Percentiles rank a stretch among this genome's conserved stretches.
phyloP scores from a whole-genome alignment of 805 yeast genomes.

The Lachancea waltii region DNA sequence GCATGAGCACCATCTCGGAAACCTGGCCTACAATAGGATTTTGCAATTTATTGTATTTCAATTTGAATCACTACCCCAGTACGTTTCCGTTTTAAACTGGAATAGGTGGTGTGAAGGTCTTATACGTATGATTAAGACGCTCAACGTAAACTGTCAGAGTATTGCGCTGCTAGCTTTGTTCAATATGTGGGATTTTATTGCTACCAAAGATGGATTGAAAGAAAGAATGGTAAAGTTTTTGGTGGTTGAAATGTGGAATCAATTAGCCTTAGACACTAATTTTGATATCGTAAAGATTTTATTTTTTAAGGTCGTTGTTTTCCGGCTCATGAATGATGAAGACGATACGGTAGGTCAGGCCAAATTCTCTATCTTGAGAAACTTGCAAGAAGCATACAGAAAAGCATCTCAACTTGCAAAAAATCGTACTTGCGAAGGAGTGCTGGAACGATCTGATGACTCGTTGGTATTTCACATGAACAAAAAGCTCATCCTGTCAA shows the following conservation, averaged over 20 bases:
- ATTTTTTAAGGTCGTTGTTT: conserved; percentile 10
- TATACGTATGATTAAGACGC: conserved; percentile 22
- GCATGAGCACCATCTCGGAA: conserved; percentile 23
- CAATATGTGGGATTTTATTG: conserved; percentile 26
- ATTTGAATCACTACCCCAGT: conserved; percentile 13
- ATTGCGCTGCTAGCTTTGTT: conserved; percentile 23
- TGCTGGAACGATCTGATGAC: conserved; percentile 6
- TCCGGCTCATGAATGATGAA: conserved; percentile 7
- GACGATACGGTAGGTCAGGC: neutral
- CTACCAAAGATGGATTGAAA: conserved; percentile 9
- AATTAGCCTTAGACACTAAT: conserved; percentile 15
- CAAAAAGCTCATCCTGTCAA: conserved; percentile 19
- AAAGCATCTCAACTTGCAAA: neutral
- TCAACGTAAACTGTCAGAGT: conserved; percentile 22
- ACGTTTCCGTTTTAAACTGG: conserved; percentile 21
- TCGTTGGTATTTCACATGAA: conserved; percentile 21
- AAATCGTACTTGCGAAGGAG: neutral
- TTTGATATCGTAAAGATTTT: conserved; percentile 12
- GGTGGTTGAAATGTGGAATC: conserved; percentile 15
- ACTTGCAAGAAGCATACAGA: conserved; percentile 1
- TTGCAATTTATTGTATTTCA: conserved; percentile 20
- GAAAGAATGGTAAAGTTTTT: conserved; percentile 9
- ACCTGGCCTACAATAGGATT: conserved; percentile 25
- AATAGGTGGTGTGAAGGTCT: conserved; percentile 23
- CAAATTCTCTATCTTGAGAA: neutral